These are phyloP conservation scores for Torrubiellomyces zombiae DNA, from an alignment of 2,329 filamentous ascomycete species.

Conservation along the genomic window DNA sequence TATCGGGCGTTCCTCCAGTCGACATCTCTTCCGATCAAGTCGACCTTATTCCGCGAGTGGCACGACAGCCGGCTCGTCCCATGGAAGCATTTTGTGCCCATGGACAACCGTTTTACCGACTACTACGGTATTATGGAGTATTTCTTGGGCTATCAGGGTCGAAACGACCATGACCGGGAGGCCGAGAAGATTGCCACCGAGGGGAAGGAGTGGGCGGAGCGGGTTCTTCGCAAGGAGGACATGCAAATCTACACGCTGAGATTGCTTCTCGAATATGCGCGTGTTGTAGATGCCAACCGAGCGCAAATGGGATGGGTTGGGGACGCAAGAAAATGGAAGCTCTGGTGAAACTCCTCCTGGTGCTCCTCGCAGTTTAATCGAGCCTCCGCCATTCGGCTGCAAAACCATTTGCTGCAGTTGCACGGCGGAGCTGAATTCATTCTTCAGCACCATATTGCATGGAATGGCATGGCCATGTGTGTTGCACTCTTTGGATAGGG, in stretches of 20 bases:
- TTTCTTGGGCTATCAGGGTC: constrained; percentile 43
- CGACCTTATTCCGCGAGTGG: constrained; percentile 67
- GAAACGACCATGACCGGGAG: constrained; percentile 32
- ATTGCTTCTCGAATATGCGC: constrained; percentile 46
- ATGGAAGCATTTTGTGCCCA: constrained; percentile 70
- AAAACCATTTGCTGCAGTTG: too few species aligned
- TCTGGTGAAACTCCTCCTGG: too few species aligned
- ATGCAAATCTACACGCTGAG: constrained; percentile 57
- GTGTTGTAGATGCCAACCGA: constrained; percentile 33
- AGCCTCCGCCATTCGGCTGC: too few species aligned
- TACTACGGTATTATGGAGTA: constrained; percentile 60
- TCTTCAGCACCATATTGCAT: too few species aligned
- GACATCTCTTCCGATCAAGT: constrained; percentile 58
- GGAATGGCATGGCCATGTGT: too few species aligned
- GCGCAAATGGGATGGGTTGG: constrained; percentile 38
- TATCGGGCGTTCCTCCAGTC: constrained; percentile 54
- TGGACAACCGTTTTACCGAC: constrained; percentile 59
- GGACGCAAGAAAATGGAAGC: too few species aligned
- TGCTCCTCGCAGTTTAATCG: too few species aligned
- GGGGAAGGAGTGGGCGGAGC: constrained; percentile 52
- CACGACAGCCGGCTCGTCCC: constrained; percentile 57
- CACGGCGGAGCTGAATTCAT: too few species aligned
- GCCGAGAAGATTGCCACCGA: constrained; percentile 48
- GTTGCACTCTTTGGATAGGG: too few species aligned
- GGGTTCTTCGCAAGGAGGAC: constrained; percentile 51